These are phyloP conservation scores for Chaetomiaceae sp. DNA, from an alignment of 2,329 filamentous ascomycete genomes.

Conservation along the genomic window DNA sequence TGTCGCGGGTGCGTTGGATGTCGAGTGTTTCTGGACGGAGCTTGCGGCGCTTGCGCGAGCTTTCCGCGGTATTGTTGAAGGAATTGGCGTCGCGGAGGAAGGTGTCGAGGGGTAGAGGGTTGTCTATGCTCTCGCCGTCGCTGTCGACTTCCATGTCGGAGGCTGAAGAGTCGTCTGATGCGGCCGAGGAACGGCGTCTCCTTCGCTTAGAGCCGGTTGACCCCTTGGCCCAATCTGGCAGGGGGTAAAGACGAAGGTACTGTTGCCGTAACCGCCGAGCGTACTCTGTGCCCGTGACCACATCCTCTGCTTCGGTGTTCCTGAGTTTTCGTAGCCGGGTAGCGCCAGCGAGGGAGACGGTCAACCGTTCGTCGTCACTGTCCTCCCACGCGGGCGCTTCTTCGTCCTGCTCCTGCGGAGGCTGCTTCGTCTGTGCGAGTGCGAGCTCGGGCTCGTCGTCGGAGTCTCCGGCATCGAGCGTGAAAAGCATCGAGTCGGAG, in stretches of 20 bases:
- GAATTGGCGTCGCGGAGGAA: conserved; percentile 72
- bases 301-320: conserved; percentile 73
- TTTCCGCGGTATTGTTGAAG: conserved; percentile 41
- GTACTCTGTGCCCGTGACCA: conserved; percentile 85
- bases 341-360: conserved; percentile 73
- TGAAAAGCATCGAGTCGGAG: conserved; percentile 80
- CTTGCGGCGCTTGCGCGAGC: conserved; percentile 56
- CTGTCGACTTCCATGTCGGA: conserved; percentile 36
- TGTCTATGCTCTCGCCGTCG: conserved; percentile 55
- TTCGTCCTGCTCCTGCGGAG: conserved; percentile 14
- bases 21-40: conserved; percentile 83
- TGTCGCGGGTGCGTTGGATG: conserved; percentile 84
- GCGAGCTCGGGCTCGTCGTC: conserved; percentile 21
- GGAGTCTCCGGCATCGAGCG: conserved; percentile 60
- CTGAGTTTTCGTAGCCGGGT: conserved; percentile 78
- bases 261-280: conserved; percentile 73
- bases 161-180: conserved; percentile 31
- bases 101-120: conserved; percentile 70
- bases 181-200: conserved; percentile 47
- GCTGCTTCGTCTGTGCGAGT: conserved; percentile 18
- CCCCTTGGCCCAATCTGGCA: conserved; percentile 56
- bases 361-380: conserved; percentile 87
- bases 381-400: conserved; percentile 77
- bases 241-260: conserved; percentile 57
- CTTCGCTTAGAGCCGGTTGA: conserved; percentile 46